Percentiles rank a stretch among this genome's conserved stretches.
Evolutionary conservation across 768 basidiomycete genomes (phyloP).

Genomic region (Leucosporidium yakuticum): DNA sequence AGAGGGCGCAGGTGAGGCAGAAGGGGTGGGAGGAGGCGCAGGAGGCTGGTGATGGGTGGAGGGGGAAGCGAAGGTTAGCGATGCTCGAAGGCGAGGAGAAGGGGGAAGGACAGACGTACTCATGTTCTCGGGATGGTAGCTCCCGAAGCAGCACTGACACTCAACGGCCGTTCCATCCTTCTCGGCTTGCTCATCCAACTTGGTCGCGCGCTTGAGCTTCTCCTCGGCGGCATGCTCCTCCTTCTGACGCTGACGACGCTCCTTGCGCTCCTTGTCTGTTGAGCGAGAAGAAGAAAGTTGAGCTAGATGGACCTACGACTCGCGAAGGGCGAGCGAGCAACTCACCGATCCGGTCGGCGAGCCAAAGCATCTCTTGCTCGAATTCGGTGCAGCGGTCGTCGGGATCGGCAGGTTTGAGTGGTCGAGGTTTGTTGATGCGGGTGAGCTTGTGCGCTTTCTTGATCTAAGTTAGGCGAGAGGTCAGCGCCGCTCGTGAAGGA

Average conservation of each 20-base stretch:
- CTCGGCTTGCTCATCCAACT: slow-evolving; percentile 1
- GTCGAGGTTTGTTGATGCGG: not conserved
- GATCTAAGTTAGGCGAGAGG: too few relatives aligned
- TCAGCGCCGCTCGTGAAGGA: too few relatives aligned
- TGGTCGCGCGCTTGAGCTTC: too few relatives aligned
- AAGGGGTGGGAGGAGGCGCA: slow-evolving; percentile 34
- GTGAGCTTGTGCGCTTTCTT: not conserved
- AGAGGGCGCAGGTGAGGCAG: slow-evolving; percentile 33
- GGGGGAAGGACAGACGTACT: slow-evolving; percentile 4
- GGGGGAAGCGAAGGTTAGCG: not conserved
- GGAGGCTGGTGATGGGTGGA: slow-evolving; percentile 9
- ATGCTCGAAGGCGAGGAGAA: not conserved
- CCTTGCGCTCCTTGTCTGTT: too few relatives aligned
- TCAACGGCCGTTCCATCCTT: slow-evolving; percentile 19
- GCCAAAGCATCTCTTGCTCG: slow-evolving; percentile 1
- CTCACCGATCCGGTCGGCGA: not conserved
- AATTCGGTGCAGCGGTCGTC: not conserved
- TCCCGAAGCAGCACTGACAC: slow-evolving; percentile 38
- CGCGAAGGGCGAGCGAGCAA: too few relatives aligned
- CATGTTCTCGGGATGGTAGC: slow-evolving; percentile 16
- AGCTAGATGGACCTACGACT: too few relatives aligned
- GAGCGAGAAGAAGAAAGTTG: too few relatives aligned
- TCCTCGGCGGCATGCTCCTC: slow-evolving; percentile 4
- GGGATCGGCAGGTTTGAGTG: slow-evolving; percentile 8
- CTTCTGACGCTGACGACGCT: not conserved